A percentile compares a stretch with the other conserved stretches of the same genome.
Evolutionary conservation across 2,329 filamentous ascomycete species (phyloP).

Genomic region (Chalara sp.): DNA sequence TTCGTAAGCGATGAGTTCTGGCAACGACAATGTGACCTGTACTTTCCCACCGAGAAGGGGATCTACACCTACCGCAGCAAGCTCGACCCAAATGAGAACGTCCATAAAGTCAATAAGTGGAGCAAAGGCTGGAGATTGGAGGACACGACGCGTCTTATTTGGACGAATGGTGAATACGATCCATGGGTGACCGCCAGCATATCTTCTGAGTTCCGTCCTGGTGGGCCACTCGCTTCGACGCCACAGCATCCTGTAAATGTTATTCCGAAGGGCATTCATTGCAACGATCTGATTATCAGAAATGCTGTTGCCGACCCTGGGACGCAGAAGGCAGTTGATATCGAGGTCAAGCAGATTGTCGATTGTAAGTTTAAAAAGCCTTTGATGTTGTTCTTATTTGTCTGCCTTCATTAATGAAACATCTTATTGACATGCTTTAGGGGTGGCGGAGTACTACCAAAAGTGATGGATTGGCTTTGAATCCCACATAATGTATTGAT

Average conservation of each 20-base stretch:
- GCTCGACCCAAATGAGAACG: not conserved
- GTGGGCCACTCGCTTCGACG: not conserved
- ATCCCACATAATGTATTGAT: too few relatives aligned
- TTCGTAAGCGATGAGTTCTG: not conserved
- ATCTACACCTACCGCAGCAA: not conserved
- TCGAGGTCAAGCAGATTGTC: not conserved
- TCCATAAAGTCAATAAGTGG: not conserved
- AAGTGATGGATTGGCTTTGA: not conserved
- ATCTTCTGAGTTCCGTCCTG: not conserved
- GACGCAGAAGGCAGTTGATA: not conserved
- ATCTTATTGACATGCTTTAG: not conserved
- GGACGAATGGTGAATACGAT: conserved; percentile 2
- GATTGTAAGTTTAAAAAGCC: not conserved
- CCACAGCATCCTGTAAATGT: not conserved
- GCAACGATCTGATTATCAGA: not conserved
- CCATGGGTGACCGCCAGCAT: not conserved
- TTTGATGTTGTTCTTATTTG: not conserved
- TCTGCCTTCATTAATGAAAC: not conserved
- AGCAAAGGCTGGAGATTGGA: not conserved
- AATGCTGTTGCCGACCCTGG: not conserved
- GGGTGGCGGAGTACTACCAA: not conserved
- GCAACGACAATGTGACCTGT: conserved; percentile 1
- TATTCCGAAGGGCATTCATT: not conserved
- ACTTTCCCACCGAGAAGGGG: not conserved
- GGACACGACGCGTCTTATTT: not conserved